phyloP scores from a whole-genome alignment of 2,329 filamentous ascomycete genomes.

The Camillea tinctor region DNA sequence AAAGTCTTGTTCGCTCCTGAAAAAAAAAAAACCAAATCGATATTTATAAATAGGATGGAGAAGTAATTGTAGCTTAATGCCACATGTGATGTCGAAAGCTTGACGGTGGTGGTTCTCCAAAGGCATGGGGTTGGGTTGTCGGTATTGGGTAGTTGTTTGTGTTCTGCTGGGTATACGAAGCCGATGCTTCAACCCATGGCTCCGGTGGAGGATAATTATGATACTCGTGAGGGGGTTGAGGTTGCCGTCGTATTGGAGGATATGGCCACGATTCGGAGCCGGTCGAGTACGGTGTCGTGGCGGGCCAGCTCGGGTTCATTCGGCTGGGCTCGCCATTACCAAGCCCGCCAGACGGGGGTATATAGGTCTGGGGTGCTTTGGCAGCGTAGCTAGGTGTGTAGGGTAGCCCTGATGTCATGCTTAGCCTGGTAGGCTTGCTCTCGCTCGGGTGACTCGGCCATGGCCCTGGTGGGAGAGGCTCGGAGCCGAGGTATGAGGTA shows the following conservation, averaged over 20 bases:
- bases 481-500: constrained; percentile 33
- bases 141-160: constrained; percentile 14
- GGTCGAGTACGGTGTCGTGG: constrained; percentile 1
- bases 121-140: constrained; percentile 13
- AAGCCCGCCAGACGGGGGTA: constrained; percentile 9
- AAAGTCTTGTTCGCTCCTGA: background rate
- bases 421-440: constrained; percentile 8
- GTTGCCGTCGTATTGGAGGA: constrained; percentile 13
- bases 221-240: constrained; percentile 7
- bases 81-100: constrained; percentile 14
- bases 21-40: too few relatives aligned
- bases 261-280: constrained; percentile 15
- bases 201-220: constrained; percentile 8
- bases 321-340: constrained; percentile 12
- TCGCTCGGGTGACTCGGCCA: constrained; percentile 20
- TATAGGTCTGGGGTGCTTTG: constrained; percentile 16
- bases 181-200: constrained; percentile 17
- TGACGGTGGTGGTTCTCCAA: constrained; percentile 5
- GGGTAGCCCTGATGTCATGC: constrained; percentile 4
- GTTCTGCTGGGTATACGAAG: constrained; percentile 12
- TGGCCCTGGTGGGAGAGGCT: constrained; percentile 35
- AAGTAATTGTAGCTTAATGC: too few relatives aligned
- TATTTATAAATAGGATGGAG: too few relatives aligned
- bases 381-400: constrained; percentile 11
- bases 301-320: constrained; percentile 17